These are phyloP conservation scores for Cokeromyces recurvatus DNA, from an alignment of 371 early-diverging fungal genomes.

Conservation along the genomic window DNA sequence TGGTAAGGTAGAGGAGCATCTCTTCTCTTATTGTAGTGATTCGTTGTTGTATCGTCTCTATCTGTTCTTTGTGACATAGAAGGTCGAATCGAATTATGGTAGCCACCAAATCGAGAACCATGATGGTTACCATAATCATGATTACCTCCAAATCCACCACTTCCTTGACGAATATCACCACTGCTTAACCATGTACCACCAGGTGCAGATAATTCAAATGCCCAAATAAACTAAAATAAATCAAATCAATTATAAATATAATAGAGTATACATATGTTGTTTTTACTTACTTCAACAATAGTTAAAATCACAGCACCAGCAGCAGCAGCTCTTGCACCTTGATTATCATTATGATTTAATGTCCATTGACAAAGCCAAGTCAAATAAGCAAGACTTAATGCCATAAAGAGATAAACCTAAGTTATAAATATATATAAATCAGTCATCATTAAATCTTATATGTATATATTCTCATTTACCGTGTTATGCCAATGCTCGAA, in stretches of 20 bases:
- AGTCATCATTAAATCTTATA: too few relatives aligned
- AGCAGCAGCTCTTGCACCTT: constrained; percentile 37
- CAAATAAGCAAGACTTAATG: constrained; percentile 50
- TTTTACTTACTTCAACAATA: constrained; percentile 46
- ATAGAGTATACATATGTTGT: not conserved
- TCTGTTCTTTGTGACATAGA: too few relatives aligned
- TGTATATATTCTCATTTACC: too few relatives aligned
- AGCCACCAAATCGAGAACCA: too few relatives aligned
- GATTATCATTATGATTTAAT: constrained; percentile 3
- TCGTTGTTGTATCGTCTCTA: too few relatives aligned
- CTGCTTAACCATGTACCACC: constrained; percentile 52
- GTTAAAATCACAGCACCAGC: constrained; percentile 61
- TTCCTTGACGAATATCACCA: constrained; percentile 3
- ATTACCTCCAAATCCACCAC: not conserved
- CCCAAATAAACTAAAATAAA: constrained; percentile 58
- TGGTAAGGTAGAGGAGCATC: constrained; percentile 1
- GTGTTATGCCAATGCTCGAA: constrained; percentile 21
- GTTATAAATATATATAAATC: not conserved
- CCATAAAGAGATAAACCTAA: constrained; percentile 53
- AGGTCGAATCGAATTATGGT: too few relatives aligned
- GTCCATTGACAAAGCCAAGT: constrained; percentile 34
- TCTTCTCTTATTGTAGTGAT: not conserved
- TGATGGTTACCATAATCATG: too few relatives aligned
- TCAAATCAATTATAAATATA: not conserved
- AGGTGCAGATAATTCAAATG: constrained; percentile 67